Percentiles rank a stretch among this genome's conserved stretches.
Conservation (phyloP, 2,329 filamentous ascomycete genomes). For the Parastagonospora avenae region DNA sequence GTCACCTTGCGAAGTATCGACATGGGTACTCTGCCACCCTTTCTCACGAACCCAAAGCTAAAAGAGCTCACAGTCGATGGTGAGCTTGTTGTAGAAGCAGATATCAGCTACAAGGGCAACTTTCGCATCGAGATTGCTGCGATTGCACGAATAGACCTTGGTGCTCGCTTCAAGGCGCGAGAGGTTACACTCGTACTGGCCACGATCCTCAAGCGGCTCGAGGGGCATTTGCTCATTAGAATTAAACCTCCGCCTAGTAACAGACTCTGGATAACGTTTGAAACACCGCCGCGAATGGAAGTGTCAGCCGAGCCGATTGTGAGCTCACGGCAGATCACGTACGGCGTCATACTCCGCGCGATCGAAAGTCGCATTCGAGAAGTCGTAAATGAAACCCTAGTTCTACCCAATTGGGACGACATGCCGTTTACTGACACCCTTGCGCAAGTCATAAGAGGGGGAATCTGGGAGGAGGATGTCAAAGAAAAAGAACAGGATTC, state of each 20-base stretch:
- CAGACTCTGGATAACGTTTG: slow-evolving; percentile 93
- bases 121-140: slow-evolving; percentile 89
- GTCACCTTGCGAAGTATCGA: slow-evolving; percentile 83
- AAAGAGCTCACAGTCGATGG: slow-evolving; percentile 91
- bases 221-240: slow-evolving; percentile 82
- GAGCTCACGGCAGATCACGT: slow-evolving; percentile 93
- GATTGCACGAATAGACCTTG: slow-evolving; percentile 90
- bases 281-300: slow-evolving; percentile 91
- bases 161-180: slow-evolving; percentile 82
- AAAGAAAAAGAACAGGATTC: slow-evolving; percentile 17
- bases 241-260: slow-evolving; percentile 97
- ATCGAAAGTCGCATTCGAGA: slow-evolving; percentile 96
- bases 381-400: slow-evolving; percentile 88
- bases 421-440: slow-evolving; percentile 86
- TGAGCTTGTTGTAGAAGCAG: slow-evolving; percentile 83
- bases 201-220: slow-evolving; percentile 80
- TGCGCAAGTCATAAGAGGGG: slow-evolving; percentile 79
- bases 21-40: slow-evolving; percentile 83
- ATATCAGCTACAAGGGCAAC: slow-evolving; percentile 86
- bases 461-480: slow-evolving; percentile 67
- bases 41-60: slow-evolving; percentile 85
- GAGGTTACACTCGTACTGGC: slow-evolving; percentile 90
- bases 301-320: slow-evolving; percentile 95
- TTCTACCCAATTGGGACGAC: slow-evolving; percentile 95
- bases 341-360: slow-evolving; percentile 85